These are phyloP conservation scores for Aechmea fasciata DNA, from an alignment of 176 grass and related monocot species.

Conservation along the genomic window DNA sequence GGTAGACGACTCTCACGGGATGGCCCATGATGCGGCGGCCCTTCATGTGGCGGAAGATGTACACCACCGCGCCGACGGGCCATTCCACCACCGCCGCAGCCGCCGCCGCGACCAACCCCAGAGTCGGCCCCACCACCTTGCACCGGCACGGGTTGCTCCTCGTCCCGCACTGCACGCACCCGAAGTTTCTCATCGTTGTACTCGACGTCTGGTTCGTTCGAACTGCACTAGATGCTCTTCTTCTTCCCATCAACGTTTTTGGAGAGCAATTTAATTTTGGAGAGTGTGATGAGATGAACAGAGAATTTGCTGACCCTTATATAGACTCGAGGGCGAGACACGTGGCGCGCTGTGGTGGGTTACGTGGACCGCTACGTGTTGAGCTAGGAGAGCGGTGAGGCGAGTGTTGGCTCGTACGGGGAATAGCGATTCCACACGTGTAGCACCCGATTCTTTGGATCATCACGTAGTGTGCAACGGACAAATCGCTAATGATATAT, in stretches of 20 bases:
- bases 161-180: slow-evolving; percentile 77
- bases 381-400: not conserved
- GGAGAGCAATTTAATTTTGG: not conserved
- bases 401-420: slow-evolving; percentile 6
- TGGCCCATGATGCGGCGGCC: slow-evolving; percentile 93
- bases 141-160: slow-evolving; percentile 89
- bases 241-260: not conserved
- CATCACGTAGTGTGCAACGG: too few species aligned
- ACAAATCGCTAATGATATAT: too few species aligned
- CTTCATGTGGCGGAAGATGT: slow-evolving; percentile 69
- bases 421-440: slow-evolving; percentile 11
- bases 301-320: not conserved
- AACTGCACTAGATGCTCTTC: slow-evolving; percentile 16
- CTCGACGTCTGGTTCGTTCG: too few species aligned
- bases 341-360: slow-evolving; percentile 6
- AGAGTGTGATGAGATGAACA: not conserved
- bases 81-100: slow-evolving; percentile 65
- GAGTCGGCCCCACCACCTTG: slow-evolving; percentile 71
- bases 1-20: slow-evolving; percentile 70
- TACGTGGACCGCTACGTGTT: slow-evolving; percentile 10
- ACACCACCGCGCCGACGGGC: slow-evolving; percentile 71
- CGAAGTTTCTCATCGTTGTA: too few species aligned
- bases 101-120: slow-evolving; percentile 76
- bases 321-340: slow-evolving; percentile 2
- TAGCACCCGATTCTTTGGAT: not conserved